phyloP scores from a whole-genome alignment of 2,329 filamentous ascomycete species.

The Aspergillus tamarii region DNA sequence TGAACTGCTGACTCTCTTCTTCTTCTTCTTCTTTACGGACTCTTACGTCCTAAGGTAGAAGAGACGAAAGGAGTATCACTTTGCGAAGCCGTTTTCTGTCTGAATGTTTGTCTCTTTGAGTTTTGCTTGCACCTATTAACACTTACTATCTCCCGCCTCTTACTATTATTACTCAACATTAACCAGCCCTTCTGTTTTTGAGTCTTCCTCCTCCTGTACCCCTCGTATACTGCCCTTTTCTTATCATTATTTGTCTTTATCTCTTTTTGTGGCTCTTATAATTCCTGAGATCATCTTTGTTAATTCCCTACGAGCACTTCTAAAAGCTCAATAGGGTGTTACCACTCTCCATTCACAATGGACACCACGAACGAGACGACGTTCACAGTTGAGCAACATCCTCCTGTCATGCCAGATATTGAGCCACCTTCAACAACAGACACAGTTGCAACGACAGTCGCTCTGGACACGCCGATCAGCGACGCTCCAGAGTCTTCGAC shows the following conservation, averaged over 20 bases:
- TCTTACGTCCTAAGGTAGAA: neutral
- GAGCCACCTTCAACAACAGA: slow-evolving; percentile 11
- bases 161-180: neutral
- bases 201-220: slow-evolving; percentile 1
- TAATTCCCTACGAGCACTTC: neutral
- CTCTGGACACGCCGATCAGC: slow-evolving; percentile 12
- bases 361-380: slow-evolving; percentile 20
- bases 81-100: neutral
- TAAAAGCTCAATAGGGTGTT: neutral
- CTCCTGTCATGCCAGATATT: slow-evolving; percentile 18
- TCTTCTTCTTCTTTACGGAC: neutral
- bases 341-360: slow-evolving; percentile 16
- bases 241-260: neutral
- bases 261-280: neutral
- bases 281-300: neutral
- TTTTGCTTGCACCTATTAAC: neutral
- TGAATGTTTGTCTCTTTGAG: neutral
- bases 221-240: neutral
- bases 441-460: slow-evolving; percentile 5
- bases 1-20: neutral
- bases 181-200: neutral
- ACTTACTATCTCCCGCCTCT: neutral
- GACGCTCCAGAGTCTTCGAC: slow-evolving; percentile 15
- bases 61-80: neutral
- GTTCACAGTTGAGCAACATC: slow-evolving; percentile 19